Evolutionary conservation across 441 rosid species (phyloP), one percentile per base, ranked within the genome.

Genomic region (Sinapis alba): DNA sequence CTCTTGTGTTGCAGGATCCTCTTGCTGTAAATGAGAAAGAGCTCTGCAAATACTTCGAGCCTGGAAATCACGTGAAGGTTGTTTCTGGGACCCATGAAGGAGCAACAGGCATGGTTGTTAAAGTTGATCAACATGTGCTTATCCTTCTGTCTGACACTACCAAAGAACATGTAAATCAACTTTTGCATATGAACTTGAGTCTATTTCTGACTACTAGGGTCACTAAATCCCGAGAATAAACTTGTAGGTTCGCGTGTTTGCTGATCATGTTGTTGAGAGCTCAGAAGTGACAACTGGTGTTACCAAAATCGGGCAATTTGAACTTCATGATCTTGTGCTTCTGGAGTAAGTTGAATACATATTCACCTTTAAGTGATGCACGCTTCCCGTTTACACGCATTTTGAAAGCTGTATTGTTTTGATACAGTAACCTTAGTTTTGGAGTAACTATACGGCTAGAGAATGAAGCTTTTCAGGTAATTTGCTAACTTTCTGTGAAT

Each of bases 1-100:
- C 32, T 13, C 36, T 53, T 79, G 58, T 74, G 30, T 62, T 68
- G 70, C 87, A 96, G 99, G 89, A 85, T 83, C 93, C 98, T 65
- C 89, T 96, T 65, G 92, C 97, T 28, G 88, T 96, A 56, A 89
- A 94, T 41, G 93, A 86, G 77, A 92, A 78, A 83, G 98, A 96
- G 83, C 93, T 94, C 15, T 96, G 97, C 84, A 96, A 96, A 83
- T 94, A 89, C 77, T 94, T 96, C 53, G 98, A 96, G 83, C 97
- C 98, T 54, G 99, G 99, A 71, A 96, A 96, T 81, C 98, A 92
- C 72, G 99, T 94, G 72, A 94, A 96, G 85, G 93, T 96, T 79
- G 96, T 96, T 58, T 84, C 93, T 36, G 99, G 99, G 78, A 84
- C 97, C 20, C 97, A 96, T 60, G 90, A 83, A 84, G 99, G 98